Evolutionary conservation across 768 basidiomycete genomes (phyloP).

Genomic region (Boletus tomentosulus): DNA sequence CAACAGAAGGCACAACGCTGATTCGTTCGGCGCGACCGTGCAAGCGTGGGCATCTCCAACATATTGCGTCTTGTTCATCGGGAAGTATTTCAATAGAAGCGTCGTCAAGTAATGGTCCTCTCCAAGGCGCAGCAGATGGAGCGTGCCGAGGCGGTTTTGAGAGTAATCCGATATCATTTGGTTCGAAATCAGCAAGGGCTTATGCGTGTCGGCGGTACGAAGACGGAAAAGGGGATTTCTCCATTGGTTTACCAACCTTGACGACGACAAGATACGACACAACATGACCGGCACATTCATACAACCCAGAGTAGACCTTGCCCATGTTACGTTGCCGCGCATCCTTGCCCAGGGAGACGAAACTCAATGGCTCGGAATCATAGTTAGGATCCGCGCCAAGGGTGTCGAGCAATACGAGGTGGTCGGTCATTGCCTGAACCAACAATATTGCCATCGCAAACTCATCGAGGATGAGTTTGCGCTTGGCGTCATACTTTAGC

Average conservation of each 20-base stretch:
- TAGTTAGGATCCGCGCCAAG: conserved; percentile 90
- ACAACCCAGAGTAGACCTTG: conserved; percentile 94
- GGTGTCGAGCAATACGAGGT: conserved; percentile 95
- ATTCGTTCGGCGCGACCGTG: conserved; percentile 94
- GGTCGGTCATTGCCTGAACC: conserved; percentile 95
- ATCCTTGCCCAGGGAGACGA: conserved; percentile 90
- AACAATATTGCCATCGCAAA: conserved; percentile 98
- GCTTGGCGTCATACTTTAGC: conserved; percentile 98
- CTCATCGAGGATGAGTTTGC: conserved; percentile 87
- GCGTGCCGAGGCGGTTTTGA: conserved; percentile 92
- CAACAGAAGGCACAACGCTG: conserved; percentile 95
- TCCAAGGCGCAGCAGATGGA: conserved; percentile 93
- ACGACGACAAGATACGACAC: conserved; percentile 91
- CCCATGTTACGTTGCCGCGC: conserved; percentile 97
- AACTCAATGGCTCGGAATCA: conserved; percentile 93
- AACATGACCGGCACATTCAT: conserved; percentile 91
- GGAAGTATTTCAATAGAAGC: conserved; percentile 92
- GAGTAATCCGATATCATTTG: conserved; percentile 89
- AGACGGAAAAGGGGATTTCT: conserved; percentile 92
- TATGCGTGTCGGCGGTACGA: conserved; percentile 90
- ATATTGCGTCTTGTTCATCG: conserved; percentile 91
- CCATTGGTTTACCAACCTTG: conserved; percentile 94
- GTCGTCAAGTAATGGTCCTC: conserved; percentile 99
- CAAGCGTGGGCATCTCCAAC: conserved; percentile 90
- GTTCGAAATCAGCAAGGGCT: conserved; percentile 90